Percentiles rank a stretch among this genome's conserved stretches.
These are phyloP conservation scores for Salvia splendens DNA, from an alignment of 257 asterid genomes.

Conservation along the genomic window DNA sequence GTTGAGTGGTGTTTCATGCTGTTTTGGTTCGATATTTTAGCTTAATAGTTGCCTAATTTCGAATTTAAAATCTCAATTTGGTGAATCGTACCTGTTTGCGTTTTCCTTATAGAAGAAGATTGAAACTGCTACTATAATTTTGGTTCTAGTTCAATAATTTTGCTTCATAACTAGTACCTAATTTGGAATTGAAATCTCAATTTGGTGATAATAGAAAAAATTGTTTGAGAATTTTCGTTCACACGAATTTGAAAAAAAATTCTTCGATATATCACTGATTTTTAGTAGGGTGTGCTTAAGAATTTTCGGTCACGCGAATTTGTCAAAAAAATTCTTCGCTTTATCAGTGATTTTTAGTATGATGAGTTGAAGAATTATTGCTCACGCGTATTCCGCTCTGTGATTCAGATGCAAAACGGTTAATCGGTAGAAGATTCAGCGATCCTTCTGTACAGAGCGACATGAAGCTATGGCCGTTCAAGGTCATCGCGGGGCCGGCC, in stretches of 20 bases:
- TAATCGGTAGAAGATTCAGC: constrained; percentile 43
- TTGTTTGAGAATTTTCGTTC: no score
- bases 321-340: neutral
- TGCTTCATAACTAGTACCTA: neutral
- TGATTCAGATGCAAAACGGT: constrained; percentile 42
- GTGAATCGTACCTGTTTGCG: neutral
- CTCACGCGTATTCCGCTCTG: neutral
- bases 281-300: no score
- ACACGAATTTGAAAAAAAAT: no score
- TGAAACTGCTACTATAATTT: neutral
- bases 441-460: constrained; percentile 47
- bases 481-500: constrained; percentile 39
- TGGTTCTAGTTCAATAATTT: no score
- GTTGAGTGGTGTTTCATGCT: no score
- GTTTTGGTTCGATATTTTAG: no score
- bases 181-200: no score
- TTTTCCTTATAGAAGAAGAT: neutral
- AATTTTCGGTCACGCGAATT: no score
- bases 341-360: no score
- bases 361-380: neutral
- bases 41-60: neutral
- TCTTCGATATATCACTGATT: no score
- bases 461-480: constrained; percentile 50
- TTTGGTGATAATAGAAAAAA: no score
- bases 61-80: neutral